Percentiles rank a stretch among this genome's conserved stretches.
These are phyloP conservation scores for Cucumis melo DNA, from an alignment of 306 rosid species.

Conservation along the genomic window DNA sequence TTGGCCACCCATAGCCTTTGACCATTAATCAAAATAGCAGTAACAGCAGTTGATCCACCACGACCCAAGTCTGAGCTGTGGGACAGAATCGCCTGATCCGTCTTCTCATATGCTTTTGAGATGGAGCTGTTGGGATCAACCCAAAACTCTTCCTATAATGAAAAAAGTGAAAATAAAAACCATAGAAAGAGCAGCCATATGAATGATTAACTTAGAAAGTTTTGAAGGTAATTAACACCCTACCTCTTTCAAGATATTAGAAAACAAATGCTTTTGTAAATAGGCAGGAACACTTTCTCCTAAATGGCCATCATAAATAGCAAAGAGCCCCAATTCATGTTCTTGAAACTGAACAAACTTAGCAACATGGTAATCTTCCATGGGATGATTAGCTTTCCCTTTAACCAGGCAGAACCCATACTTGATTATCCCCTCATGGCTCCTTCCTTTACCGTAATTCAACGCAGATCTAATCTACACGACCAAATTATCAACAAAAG, in stretches of 20 bases:
- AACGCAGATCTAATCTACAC: slow-evolving; percentile 29
- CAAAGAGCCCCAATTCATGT: slow-evolving; percentile 80
- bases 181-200: not conserved
- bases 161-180: not conserved
- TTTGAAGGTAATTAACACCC: not conserved
- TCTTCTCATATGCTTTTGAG: slow-evolving; percentile 74
- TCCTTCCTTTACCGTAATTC: slow-evolving; percentile 76
- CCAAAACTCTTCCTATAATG: slow-evolving; percentile 74
- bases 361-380: slow-evolving; percentile 98
- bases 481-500: not conserved
- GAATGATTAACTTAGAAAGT: not conserved
- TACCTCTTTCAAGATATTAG: slow-evolving; percentile 76
- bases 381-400: slow-evolving; percentile 94
- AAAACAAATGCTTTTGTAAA: slow-evolving; percentile 69
- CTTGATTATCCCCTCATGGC: slow-evolving; percentile 52
- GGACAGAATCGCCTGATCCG: slow-evolving; percentile 81
- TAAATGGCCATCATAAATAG: slow-evolving; percentile 86
- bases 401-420: slow-evolving; percentile 76
- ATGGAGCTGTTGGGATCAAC: slow-evolving; percentile 57
- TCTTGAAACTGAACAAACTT: slow-evolving; percentile 49
- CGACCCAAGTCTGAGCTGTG: slow-evolving; percentile 85
- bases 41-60: slow-evolving; percentile 95
- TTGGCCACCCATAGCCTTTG: slow-evolving; percentile 61
- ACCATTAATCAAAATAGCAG: slow-evolving; percentile 72
- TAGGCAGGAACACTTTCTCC: slow-evolving; percentile 83